phyloP scores from a whole-genome alignment of 306 rosid genomes.

The Rosa chinensis region DNA sequence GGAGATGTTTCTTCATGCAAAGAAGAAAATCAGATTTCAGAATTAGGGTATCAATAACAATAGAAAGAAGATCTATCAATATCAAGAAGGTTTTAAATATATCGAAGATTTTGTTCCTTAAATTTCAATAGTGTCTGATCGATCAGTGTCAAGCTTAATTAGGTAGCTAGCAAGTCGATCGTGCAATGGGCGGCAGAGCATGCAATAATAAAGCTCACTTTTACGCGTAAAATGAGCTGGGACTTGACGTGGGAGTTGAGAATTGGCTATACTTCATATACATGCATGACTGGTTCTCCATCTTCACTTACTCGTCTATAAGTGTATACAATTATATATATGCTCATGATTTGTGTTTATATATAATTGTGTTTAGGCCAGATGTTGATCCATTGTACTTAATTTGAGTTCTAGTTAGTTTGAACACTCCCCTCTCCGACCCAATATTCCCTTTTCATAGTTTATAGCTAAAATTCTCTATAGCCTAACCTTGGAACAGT shows the following conservation, averaged over 20 bases:
- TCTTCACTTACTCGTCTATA: background rate
- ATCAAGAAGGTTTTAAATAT: background rate
- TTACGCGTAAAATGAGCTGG: slow-evolving; percentile 12
- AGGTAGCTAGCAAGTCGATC: background rate
- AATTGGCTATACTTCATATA: background rate
- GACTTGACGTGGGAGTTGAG: background rate
- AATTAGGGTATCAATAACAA: background rate
- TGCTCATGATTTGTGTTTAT: background rate
- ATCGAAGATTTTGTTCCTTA: background rate
- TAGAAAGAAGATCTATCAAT: background rate
- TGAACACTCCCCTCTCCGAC: background rate
- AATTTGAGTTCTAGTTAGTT: background rate
- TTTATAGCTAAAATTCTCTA: too few species aligned
- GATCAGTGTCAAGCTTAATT: background rate
- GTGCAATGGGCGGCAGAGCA: slow-evolving; percentile 14
- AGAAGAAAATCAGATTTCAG: slow-evolving; percentile 6
- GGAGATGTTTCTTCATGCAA: slow-evolving; percentile 8
- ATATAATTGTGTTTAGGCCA: background rate
- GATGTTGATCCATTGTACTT: background rate
- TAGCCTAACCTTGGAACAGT: too few species aligned
- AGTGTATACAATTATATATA: background rate
- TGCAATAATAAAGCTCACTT: background rate
- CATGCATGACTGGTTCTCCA: background rate
- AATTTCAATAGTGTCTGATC: background rate
- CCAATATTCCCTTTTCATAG: background rate